Conservation (phyloP, 106 monocot species). For the Vanilla planifolia region DNA sequence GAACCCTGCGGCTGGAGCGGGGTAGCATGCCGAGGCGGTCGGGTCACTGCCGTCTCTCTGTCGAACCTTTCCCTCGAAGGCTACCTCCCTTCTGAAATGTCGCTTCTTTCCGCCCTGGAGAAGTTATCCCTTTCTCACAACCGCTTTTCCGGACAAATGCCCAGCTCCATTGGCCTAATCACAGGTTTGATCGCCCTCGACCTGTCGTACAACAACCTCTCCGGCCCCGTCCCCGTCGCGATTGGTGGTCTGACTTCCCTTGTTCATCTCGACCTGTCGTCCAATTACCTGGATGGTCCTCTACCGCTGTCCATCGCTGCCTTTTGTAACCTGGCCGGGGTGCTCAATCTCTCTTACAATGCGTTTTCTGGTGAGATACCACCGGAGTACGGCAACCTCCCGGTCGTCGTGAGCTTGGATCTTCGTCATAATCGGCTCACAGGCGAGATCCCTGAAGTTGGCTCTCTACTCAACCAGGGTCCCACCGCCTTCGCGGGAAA, state of each 20-base stretch:
- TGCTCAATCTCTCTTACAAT: slow-evolving; percentile 74
- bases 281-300: slow-evolving; percentile 72
- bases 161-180: slow-evolving; percentile 45
- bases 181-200: slow-evolving; percentile 67
- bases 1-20: slow-evolving; percentile 59
- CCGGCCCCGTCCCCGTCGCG: slow-evolving; percentile 68
- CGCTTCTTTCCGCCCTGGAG: slow-evolving; percentile 37
- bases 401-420: slow-evolving; percentile 75
- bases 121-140: slow-evolving; percentile 73
- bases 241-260: slow-evolving; percentile 47
- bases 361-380: slow-evolving; percentile 62
- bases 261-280: slow-evolving; percentile 63
- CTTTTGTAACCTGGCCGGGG: slow-evolving; percentile 50
- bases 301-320: slow-evolving; percentile 51
- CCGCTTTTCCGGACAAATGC: slow-evolving; percentile 57
- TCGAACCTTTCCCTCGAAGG: slow-evolving; percentile 60
- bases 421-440: slow-evolving; percentile 65
- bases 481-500: slow-evolving; percentile 84
- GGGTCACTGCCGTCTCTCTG: slow-evolving; percentile 32
- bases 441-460: slow-evolving; percentile 80
- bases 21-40: slow-evolving; percentile 37
- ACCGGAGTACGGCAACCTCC: slow-evolving; percentile 45
- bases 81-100: slow-evolving; percentile 47
- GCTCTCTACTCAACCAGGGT: slow-evolving; percentile 82
- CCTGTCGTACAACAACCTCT: slow-evolving; percentile 64